Evolutionary conservation across 2,329 filamentous ascomycete species (phyloP), one percentile per base, ranked within the genome.

Genomic region (Penicillium sp.): DNA sequence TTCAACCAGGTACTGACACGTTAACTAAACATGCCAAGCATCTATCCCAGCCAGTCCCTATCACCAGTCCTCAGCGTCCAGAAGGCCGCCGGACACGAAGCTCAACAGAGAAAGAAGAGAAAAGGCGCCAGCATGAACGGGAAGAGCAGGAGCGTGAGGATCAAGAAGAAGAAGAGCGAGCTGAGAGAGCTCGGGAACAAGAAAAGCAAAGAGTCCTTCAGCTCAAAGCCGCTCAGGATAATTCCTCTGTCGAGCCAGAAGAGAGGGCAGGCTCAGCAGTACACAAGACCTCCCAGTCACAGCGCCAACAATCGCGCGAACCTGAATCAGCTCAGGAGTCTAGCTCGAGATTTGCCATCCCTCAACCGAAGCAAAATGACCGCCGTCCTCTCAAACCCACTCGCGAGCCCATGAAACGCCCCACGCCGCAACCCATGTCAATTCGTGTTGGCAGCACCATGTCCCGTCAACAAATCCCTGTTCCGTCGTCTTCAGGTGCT

Each of bases 91-190:
- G 81, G 52, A 86, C 83, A 7, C 78, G 84, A 53, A 84, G 82
- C 68, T 86, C 84, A 1, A 82, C 80, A 1, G 84, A 87, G 65
- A 80, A 80, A 55, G 82, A 79, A 62, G 72, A 74, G 56, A 77
- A 70, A 59, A 74, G 70, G 50, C 76, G 64, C 41, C 70, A 70
- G 43, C 67, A 66, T 36, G 70, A 74, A 39, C 59, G 65, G 25
- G 68, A 73, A 43, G 66, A 74, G 27, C 70, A 65, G 52, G 48
- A 56, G 36, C 58, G 64, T 27, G 70, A 73, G 43, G 66, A 74
- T 21, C 69, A 65, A 56, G 69, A 70, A 57, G 72, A 74, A 60
- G 74, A 79, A 50, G 71, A 72, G 38, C 70, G 70, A 40, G 63
- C 70, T 41, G 72, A 74, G 59, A 70, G 68, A 55, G 60, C 60